These are phyloP conservation scores for Globisporangium cylindrosporum DNA, from an alignment of 352 stramenopile species.

Conservation along the genomic window DNA sequence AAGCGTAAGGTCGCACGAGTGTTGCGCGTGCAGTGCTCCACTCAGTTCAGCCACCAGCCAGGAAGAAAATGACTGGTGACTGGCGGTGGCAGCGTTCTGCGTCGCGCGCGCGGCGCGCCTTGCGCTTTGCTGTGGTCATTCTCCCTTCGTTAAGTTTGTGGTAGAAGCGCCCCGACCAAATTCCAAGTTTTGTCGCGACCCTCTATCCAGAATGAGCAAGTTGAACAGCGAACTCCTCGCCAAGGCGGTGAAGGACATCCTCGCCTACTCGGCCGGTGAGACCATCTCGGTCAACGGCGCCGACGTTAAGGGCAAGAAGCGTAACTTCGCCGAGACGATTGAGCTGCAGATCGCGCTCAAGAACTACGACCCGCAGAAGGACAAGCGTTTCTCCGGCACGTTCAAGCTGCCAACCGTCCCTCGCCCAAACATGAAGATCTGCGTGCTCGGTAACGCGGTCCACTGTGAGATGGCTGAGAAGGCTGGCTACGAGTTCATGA, in stretches of 20 bases:
- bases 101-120: neutral
- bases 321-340: conserved; percentile 99
- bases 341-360: conserved; percentile 99
- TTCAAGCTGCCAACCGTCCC: conserved; percentile 98
- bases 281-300: conserved; percentile 89
- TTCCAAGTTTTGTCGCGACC: conserved; percentile 15
- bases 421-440: conserved; percentile 95
- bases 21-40: neutral
- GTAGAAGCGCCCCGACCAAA: conserved; percentile 58
- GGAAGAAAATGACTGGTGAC: conserved; percentile 6
- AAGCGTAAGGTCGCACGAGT: neutral
- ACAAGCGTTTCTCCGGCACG: conserved; percentile 99
- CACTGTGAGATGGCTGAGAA: conserved; percentile 99
- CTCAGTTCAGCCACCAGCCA: neutral
- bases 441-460: conserved; percentile 98
- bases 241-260: conserved; percentile 95
- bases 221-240: conserved; percentile 96
- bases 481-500: conserved; percentile 98
- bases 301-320: conserved; percentile 98
- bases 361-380: conserved; percentile 99
- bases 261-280: conserved; percentile 95
- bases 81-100: neutral
- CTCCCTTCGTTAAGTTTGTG: conserved; percentile 73
- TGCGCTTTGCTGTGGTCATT: conserved; percentile 31
- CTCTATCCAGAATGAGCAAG: conserved; percentile 87